These are phyloP conservation scores for Ziziphus jujuba DNA, from an alignment of 306 rosid genomes.

Conservation along the genomic window DNA sequence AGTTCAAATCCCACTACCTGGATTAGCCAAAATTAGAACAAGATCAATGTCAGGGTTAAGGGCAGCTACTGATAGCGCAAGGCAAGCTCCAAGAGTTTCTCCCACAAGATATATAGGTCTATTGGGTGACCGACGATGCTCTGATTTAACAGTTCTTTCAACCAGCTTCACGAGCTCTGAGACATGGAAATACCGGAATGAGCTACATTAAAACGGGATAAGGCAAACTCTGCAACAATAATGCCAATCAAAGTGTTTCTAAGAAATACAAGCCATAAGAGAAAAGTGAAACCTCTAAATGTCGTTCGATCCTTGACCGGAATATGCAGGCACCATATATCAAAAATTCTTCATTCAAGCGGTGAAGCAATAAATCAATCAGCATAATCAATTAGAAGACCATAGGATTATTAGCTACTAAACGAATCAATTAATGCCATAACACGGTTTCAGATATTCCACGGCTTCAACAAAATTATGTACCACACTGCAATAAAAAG, in stretches of 20 bases:
- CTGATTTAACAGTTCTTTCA: constrained; percentile 53
- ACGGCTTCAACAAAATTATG: neutral
- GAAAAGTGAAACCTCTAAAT: constrained; percentile 50
- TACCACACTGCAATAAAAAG: neutral
- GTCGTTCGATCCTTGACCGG: constrained; percentile 75
- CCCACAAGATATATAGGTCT: constrained; percentile 88
- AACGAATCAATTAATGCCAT: neutral
- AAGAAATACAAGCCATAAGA: neutral
- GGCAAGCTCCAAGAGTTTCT: constrained; percentile 86
- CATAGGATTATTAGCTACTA: neutral
- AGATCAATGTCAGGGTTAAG: constrained; percentile 75
- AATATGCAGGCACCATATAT: constrained; percentile 89
- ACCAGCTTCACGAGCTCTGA: constrained; percentile 79
- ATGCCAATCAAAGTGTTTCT: neutral
- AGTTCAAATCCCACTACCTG: constrained; percentile 39
- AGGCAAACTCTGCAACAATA: neutral
- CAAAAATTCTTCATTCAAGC: constrained; percentile 63
- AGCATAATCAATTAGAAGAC: neutral
- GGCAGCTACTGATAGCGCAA: constrained; percentile 85
- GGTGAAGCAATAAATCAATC: constrained; percentile 15
- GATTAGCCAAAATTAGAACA: constrained; percentile 75
- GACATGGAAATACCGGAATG: constrained; percentile 15
- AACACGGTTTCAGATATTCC: constrained; percentile 7
- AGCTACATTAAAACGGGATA: constrained; percentile 6
- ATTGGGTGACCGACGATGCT: constrained; percentile 50